Evolutionary conservation across 2,329 filamentous ascomycete species (phyloP), one percentile per base, ranked within the genome.

Genomic region (Fusarium haematococcum): DNA sequence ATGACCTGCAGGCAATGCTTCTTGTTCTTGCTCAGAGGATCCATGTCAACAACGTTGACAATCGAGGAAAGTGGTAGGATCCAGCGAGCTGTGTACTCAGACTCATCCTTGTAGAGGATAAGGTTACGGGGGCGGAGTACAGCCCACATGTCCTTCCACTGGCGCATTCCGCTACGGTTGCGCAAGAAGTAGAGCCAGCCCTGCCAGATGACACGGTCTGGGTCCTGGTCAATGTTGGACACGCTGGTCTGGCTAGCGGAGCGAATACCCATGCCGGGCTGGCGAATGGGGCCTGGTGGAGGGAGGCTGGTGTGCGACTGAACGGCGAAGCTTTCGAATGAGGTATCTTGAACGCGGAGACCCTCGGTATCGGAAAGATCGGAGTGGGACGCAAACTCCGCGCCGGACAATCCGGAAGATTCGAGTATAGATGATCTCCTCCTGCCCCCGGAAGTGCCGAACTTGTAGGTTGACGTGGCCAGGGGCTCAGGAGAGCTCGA

Each of bases 101-200:
- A 88, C 72, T 97, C 94, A 80, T 97, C 93, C 83, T 98, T 98
- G 87, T 99, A 99, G 30, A 98, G 89, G 18, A 95, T 93, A 35
- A 99, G 86, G 73, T 94, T 95, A 61, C 93, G 92, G 1, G 94
- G 93, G 35, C 97, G 93, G 61, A 99, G 88, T 0, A 98, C 97
- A 14, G 93, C 93, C 97, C 97, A 98, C 68, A 95, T 89, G 77
- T 95, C 93, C 86, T 98, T 98, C 97, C 97, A 99, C 79, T 97
- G 94, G 56, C 93, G 91, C 64, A 99, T 87, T 10, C 95, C 95
- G 25, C 92, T 89, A 79, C 95, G 95, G 71, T 92, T 94, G 78
- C 94, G 95, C 66, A 98, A 89, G 71, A 95, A 91, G 82, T 94
- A 93, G 35, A 98, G 90, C 88, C 95, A 95, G 61, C 96, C 95